Evolutionary conservation across 2,329 filamentous ascomycete species (phyloP), one percentile per base, ranked within the genome.

Genomic region (Exophiala oligosperma): DNA sequence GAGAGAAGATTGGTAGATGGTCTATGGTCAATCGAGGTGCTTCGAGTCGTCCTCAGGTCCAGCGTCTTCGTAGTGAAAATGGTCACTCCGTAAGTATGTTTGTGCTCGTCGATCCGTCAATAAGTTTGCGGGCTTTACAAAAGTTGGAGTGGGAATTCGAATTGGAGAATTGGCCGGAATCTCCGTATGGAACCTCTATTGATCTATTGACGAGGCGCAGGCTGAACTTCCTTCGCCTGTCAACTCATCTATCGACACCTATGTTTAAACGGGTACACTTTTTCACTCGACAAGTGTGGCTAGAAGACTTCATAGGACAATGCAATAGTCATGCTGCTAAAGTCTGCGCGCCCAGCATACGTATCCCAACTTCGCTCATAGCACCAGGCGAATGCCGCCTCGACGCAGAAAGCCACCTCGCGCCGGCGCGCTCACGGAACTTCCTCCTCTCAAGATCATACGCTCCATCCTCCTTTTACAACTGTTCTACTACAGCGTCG

Each of bases 391-490:
- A 66, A 83, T 83, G 80, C 73, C 80, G 64, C 79, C 80, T 60
- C 80, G 82, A 54, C 77, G 77, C 66, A 83, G 85, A 66, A 82
- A 84, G 56, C 84, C 83, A 63, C 84, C 84, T 64, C 82, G 84
- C 67, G 82, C 86, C 52, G 86, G 86, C 72, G 84, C 85, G 58
- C 81, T 88, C 65, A 81, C 82, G 52, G 85, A 89, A 69, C 84
- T 89, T 52, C 81, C 85, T 44, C 87, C 87, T 47, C 77, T 85
- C 59, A 84, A 84, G 69, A 89, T 90, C 72, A 73, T 88, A 60
- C 81, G 80, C 49, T 86, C 89, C 73, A 90, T 90, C 67, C 62
- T 84, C 57, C 68, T 87, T 43, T 79, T 90, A 4, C 87, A 90
- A 70, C 68, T 81, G 44, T 81, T 81, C 62, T 89, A 87, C 75